phyloP scores from a whole-genome alignment of 805 yeast species.

The Teunomyces panamensis region DNA sequence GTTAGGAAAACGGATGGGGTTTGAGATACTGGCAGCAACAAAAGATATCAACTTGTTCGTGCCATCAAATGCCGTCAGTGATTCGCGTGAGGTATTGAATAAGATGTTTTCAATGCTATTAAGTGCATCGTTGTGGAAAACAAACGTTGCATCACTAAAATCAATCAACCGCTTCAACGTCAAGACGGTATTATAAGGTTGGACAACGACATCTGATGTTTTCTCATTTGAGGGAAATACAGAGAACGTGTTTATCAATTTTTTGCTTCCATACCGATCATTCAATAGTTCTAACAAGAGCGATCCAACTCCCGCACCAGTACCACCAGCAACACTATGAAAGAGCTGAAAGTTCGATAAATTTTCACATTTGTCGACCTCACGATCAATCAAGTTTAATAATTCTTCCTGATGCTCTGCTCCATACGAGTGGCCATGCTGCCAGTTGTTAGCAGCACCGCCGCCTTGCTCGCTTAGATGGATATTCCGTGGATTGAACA shows the following conservation, averaged over 20 bases:
- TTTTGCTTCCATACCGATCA: slow-evolving; percentile 77
- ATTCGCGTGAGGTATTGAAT: slow-evolving; percentile 8
- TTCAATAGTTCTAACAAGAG: slow-evolving; percentile 69
- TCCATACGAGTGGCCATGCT: slow-evolving; percentile 81
- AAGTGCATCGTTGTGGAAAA: slow-evolving; percentile 87
- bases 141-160: slow-evolving; percentile 81
- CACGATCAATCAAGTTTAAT: slow-evolving; percentile 80
- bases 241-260: slow-evolving; percentile 78
- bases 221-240: slow-evolving; percentile 77
- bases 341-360: slow-evolving; percentile 86
- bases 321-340: slow-evolving; percentile 98
- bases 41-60: slow-evolving; percentile 84
- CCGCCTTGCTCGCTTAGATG: slow-evolving; percentile 78
- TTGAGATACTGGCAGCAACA: slow-evolving; percentile 79
- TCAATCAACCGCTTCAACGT: slow-evolving; percentile 81
- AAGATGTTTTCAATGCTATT: slow-evolving; percentile 58
- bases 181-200: slow-evolving; percentile 87
- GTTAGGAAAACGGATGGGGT: slow-evolving; percentile 87
- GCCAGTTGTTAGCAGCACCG: slow-evolving; percentile 98
- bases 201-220: slow-evolving; percentile 95
- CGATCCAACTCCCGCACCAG: slow-evolving; percentile 96
- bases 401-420: slow-evolving; percentile 66
- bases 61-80: slow-evolving; percentile 62
- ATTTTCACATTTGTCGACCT: slow-evolving; percentile 85
- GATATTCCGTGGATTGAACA: slow-evolving; percentile 81